A percentile compares a stretch with the other conserved stretches of the same genome.
Evolutionary conservation across 176 grass and related monocot species (phyloP).

Genomic region (Bolboschoenus planiculmis): DNA sequence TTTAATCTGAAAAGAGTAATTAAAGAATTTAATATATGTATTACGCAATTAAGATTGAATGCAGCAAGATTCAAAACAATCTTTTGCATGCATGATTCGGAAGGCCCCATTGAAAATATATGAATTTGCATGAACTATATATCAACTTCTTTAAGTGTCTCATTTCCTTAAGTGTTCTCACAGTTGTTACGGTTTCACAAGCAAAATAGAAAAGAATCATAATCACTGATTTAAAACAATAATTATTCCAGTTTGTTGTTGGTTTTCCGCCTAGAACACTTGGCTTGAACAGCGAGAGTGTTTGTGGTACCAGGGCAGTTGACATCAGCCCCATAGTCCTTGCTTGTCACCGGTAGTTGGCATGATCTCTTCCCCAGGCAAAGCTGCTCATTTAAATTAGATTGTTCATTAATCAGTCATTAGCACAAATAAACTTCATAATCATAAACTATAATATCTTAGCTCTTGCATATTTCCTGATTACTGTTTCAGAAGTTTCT

Average conservation of each 20-base stretch:
- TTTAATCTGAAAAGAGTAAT: neutral
- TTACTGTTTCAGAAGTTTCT: neutral
- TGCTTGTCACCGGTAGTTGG: conserved; percentile 31
- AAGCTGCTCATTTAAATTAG: conserved; percentile 16
- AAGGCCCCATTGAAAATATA: neutral
- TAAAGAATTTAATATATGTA: neutral
- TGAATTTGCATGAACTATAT: neutral
- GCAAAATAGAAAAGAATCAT: neutral
- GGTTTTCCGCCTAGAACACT: conserved; percentile 59
- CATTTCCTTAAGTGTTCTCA: neutral
- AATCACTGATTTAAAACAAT: neutral
- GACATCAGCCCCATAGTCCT: conserved; percentile 49
- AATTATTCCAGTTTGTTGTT: conserved; percentile 30
- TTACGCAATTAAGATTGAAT: neutral
- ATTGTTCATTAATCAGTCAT: neutral
- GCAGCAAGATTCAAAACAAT: neutral
- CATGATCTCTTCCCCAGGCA: conserved; percentile 67
- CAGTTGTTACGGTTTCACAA: neutral
- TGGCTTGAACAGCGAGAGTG: conserved; percentile 83
- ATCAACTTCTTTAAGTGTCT: neutral
- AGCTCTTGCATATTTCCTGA: neutral
- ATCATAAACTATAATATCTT: neutral
- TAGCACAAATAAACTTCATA: neutral
- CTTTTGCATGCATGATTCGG: neutral
- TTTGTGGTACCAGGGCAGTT: conserved; percentile 53